phyloP scores from a whole-genome alignment of 805 yeast species.

The Pichia deserticola region DNA sequence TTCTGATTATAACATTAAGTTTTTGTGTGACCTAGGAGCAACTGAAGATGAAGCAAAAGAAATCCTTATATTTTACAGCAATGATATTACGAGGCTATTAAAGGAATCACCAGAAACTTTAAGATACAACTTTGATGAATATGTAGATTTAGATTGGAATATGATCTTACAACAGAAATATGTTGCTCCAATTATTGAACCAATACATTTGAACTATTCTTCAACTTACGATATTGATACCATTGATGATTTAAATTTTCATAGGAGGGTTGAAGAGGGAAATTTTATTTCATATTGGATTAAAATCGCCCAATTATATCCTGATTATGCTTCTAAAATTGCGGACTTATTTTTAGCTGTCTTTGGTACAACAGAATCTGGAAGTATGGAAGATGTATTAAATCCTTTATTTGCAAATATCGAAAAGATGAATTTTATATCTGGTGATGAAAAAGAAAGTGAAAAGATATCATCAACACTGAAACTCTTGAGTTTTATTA shows the following conservation, averaged over 20 bases:
- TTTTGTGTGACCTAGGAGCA: slow-evolving; percentile 27
- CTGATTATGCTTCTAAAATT: slow-evolving; percentile 27
- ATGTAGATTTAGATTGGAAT: slow-evolving; percentile 16
- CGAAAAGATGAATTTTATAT: slow-evolving; percentile 27
- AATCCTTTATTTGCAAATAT: slow-evolving; percentile 30
- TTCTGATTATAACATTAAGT: slow-evolving; percentile 29
- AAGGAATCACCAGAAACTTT: slow-evolving; percentile 11
- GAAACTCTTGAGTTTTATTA: slow-evolving; percentile 35
- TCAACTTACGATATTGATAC: slow-evolving; percentile 26
- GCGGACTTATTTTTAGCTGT: slow-evolving; percentile 33
- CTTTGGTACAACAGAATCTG: slow-evolving; percentile 28
- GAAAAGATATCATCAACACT: slow-evolving; percentile 34
- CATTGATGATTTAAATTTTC: slow-evolving; percentile 32
- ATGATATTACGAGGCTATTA: slow-evolving; percentile 16
- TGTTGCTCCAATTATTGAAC: slow-evolving; percentile 19
- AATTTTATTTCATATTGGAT: slow-evolving; percentile 37
- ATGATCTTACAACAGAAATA: slow-evolving; percentile 13
- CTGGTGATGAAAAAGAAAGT: slow-evolving; percentile 15
- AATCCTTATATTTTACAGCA: slow-evolving; percentile 16
- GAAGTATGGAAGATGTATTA: slow-evolving; percentile 29
- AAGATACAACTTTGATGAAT: slow-evolving; percentile 27
- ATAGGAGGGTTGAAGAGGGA: slow-evolving; percentile 31
- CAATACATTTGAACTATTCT: slow-evolving; percentile 33
- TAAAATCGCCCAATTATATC: slow-evolving; percentile 36
- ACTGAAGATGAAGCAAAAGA: slow-evolving; percentile 27